These are phyloP conservation scores for Ballota nigra DNA, from an alignment of 257 asterid species.

Conservation along the genomic window DNA sequence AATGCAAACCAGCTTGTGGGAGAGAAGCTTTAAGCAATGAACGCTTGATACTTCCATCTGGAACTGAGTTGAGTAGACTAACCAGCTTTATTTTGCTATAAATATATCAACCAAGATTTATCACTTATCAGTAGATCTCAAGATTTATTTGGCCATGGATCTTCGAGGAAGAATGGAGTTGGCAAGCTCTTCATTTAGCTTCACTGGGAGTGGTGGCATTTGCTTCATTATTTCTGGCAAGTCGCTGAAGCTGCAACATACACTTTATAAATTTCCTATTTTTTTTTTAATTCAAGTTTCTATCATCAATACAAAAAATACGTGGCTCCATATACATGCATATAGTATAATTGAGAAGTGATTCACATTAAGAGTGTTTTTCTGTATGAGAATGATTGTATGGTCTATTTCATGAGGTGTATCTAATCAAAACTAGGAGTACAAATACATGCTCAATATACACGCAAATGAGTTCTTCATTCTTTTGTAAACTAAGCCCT, in stretches of 20 bases:
- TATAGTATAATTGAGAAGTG: background rate
- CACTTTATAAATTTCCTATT: constrained; percentile 17
- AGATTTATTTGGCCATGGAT: constrained; percentile 35
- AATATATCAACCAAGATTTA: constrained; percentile 1
- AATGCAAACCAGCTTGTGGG: background rate
- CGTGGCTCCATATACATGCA: background rate
- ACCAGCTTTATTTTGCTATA: constrained; percentile 35
- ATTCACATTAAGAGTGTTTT: background rate
- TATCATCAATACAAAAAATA: background rate
- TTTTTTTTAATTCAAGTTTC: background rate
- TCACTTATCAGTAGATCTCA: constrained; percentile 21
- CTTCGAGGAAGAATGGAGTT: constrained; percentile 49
- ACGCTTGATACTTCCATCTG: constrained; percentile 21
- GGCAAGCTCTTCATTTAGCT: constrained; percentile 69
- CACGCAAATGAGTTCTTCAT: background rate
- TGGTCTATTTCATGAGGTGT: background rate
- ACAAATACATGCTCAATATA: no score
- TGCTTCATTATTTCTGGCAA: constrained; percentile 69
- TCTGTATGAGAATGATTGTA: background rate
- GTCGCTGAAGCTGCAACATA: constrained; percentile 53
- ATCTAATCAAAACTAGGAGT: no score
- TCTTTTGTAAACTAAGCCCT: background rate
- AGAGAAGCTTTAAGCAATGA: constrained; percentile 11
- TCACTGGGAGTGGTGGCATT: constrained; percentile 84
- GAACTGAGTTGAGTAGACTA: constrained; percentile 25